Conservation (phyloP, 2,329 filamentous ascomycete species). For the Hypomyces rosellus region DNA sequence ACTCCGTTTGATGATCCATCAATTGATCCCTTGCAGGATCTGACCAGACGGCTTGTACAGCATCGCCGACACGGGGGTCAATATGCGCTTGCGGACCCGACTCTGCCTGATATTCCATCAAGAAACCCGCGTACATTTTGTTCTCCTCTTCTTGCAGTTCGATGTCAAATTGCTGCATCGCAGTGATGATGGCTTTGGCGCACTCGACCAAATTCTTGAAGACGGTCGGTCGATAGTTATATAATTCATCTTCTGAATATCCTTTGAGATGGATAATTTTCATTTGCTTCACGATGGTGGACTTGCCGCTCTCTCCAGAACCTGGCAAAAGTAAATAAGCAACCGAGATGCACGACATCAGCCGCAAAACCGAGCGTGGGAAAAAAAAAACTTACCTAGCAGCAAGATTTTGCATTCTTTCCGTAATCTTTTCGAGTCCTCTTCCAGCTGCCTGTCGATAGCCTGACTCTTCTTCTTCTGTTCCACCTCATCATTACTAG, state of each 20-base stretch:
- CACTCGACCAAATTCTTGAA: conserved; percentile 99
- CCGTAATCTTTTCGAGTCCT: conserved; percentile 86
- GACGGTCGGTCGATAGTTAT: conserved; percentile 89
- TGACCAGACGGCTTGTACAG: conserved; percentile 82
- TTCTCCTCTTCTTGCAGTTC: conserved; percentile 67
- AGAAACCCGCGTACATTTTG: conserved; percentile 67
- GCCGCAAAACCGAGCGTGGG: not conserved
- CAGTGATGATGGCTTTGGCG: conserved; percentile 84
- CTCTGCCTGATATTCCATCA: conserved; percentile 84
- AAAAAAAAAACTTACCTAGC: conserved; percentile 58
- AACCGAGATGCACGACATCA: not conserved
- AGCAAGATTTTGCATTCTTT: conserved; percentile 98
- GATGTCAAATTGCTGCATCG: conserved; percentile 88
- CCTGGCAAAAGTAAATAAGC: conserved; percentile 47
- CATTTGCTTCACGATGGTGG: conserved; percentile 99
- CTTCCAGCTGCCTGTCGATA: conserved; percentile 89
- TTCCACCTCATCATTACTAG: conserved; percentile 77
- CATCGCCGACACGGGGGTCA: conserved; percentile 72
- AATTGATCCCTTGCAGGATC: conserved; percentile 77
- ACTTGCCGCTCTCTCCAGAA: conserved; percentile 97
- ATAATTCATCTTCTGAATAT: conserved; percentile 88
- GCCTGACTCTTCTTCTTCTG: conserved; percentile 95
- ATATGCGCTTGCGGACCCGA: conserved; percentile 82
- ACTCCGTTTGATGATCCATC: conserved; percentile 93
- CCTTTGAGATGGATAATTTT: conserved; percentile 99